Evolutionary conservation across 176 grass and related monocot species (phyloP).

Genomic region (Phyllostachys edulis): DNA sequence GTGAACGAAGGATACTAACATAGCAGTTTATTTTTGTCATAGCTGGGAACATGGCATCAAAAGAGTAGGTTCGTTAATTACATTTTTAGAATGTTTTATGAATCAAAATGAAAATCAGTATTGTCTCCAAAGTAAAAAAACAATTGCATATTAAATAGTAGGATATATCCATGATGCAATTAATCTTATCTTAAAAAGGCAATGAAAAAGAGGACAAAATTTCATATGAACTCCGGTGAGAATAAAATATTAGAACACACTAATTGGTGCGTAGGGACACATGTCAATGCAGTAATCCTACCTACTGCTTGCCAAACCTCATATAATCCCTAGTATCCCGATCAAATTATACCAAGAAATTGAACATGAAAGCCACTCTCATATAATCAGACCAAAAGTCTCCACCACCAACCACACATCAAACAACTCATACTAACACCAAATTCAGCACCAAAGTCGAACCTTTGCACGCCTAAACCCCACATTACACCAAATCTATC

Average conservation of each 20-base stretch:
- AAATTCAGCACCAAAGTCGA: not conserved
- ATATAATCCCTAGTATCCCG: no score
- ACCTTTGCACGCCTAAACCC: not conserved
- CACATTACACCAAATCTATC: slow-evolving; percentile 13
- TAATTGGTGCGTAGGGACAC: no score
- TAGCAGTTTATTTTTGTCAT: not conserved
- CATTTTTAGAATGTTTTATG: slow-evolving; percentile 3
- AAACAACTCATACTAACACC: not conserved
- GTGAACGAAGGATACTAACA: no score
- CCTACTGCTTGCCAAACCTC: no score
- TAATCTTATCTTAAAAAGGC: slow-evolving; percentile 86
- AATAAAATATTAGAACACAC: no score
- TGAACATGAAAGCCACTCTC: not conserved
- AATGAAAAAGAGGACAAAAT: no score
- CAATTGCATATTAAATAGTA: no score
- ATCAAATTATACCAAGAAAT: not conserved
- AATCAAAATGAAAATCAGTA: no score
- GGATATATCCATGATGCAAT: not conserved
- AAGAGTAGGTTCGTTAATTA: not conserved
- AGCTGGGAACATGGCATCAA: slow-evolving; percentile 11
- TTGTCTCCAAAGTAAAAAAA: no score
- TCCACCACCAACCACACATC: not conserved
- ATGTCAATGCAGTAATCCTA: no score
- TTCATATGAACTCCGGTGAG: no score
- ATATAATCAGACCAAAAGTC: not conserved